Evolutionary conservation across 1,284 basidiomycete genomes (phyloP).

Genomic region (Amylostereum chailletii): DNA sequence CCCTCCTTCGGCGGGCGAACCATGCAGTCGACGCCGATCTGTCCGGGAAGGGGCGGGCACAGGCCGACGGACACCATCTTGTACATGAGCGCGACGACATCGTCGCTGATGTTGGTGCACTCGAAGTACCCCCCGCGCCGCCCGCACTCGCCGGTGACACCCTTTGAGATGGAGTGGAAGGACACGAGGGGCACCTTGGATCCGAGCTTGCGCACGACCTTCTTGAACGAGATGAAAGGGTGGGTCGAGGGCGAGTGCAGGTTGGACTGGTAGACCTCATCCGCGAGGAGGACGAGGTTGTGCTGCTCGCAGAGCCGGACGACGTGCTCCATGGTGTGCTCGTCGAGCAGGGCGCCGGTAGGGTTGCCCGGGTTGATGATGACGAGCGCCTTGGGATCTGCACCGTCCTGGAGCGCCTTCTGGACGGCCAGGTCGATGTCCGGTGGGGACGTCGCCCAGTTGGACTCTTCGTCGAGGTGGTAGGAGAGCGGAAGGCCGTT

Average conservation of each 20-base stretch:
- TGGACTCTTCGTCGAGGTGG: conserved; percentile 75
- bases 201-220: conserved; percentile 58
- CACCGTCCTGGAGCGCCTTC: conserved; percentile 59
- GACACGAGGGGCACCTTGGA: conserved; percentile 75
- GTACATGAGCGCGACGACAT: conserved; percentile 81
- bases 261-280: conserved; percentile 94
- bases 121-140: conserved; percentile 93
- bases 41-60: conserved; percentile 83
- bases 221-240: conserved; percentile 90
- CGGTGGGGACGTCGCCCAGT: conserved; percentile 79
- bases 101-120: conserved; percentile 68
- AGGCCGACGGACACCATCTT: conserved; percentile 90
- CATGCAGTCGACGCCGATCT: conserved; percentile 88
- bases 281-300: conserved; percentile 82
- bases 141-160: conserved; percentile 90
- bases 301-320: conserved; percentile 79
- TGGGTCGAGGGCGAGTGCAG: conserved; percentile 62
- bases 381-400: conserved; percentile 73
- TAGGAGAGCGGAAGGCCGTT: conserved; percentile 82
- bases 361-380: conserved; percentile 97
- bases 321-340: conserved; percentile 63
- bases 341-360: conserved; percentile 77
- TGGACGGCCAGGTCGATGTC: conserved; percentile 65
- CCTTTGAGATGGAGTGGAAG: conserved; percentile 95
- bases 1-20: conserved; percentile 78